These are phyloP conservation scores for Zymoseptoria crescenta DNA, from an alignment of 2,329 filamentous ascomycete genomes.

Conservation along the genomic window DNA sequence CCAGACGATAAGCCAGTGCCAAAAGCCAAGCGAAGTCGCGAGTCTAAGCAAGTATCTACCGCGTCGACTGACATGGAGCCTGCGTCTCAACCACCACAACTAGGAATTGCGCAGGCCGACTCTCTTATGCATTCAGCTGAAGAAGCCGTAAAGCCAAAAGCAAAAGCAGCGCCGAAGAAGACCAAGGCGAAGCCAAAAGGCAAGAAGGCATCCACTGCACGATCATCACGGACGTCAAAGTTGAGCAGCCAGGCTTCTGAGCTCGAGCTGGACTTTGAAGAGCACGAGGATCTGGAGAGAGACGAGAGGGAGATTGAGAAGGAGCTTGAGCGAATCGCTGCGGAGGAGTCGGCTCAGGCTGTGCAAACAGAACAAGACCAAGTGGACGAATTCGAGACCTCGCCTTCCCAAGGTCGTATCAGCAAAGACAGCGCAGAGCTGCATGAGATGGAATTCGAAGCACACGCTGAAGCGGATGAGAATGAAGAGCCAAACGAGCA, in stretches of 20 bases:
- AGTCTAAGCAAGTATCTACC: constrained; percentile 13
- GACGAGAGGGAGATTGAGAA: constrained; percentile 27
- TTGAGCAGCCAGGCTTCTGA: constrained; percentile 14
- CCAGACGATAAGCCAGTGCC: constrained; percentile 24
- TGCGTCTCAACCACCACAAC: background rate
- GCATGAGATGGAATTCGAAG: constrained; percentile 16
- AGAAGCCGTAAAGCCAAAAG: constrained; percentile 3
- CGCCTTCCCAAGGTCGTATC: constrained; percentile 24
- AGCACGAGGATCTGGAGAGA: constrained; percentile 11
- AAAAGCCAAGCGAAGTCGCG: constrained; percentile 18
- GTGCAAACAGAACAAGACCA: constrained; percentile 23
- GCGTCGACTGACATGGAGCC: constrained; percentile 6
- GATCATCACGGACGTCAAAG: constrained; percentile 19
- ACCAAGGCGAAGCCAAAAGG: constrained; percentile 22
- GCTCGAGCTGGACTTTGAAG: constrained; percentile 9
- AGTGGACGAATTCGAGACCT: constrained; percentile 30
- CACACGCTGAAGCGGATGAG: constrained; percentile 12
- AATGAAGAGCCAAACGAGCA: constrained; percentile 4
- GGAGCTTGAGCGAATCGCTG: constrained; percentile 26
- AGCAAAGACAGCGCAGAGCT: constrained; percentile 18
- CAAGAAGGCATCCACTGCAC: constrained; percentile 21
- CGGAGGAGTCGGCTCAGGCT: constrained; percentile 20
- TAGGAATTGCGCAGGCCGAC: background rate
- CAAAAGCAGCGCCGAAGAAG: constrained; percentile 21
- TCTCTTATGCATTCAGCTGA: background rate